Evolutionary conservation across 305 asterid species (phyloP).

Genomic region (Solanum chacoense): DNA sequence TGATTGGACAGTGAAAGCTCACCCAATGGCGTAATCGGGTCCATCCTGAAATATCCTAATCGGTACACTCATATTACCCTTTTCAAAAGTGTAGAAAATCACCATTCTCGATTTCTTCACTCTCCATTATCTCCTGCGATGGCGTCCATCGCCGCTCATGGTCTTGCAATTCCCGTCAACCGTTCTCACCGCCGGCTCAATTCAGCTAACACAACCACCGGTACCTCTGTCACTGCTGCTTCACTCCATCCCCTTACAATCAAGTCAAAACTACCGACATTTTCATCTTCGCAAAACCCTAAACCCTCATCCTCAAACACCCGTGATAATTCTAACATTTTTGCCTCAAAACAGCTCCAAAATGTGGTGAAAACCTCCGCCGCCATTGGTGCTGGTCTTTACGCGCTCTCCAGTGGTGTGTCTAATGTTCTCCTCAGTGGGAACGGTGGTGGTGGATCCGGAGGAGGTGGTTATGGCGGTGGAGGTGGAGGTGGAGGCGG

Average conservation of each 20-base stretch:
- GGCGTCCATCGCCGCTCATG: slow-evolving; percentile 52
- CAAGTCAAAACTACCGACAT: slow-evolving; percentile 30
- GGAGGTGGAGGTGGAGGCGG: slow-evolving; percentile 42
- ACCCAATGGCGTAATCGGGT: neutral
- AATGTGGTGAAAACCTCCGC: slow-evolving; percentile 7
- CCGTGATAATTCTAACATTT: neutral
- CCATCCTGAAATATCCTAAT: neutral
- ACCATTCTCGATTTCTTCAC: neutral
- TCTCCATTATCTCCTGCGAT: slow-evolving; percentile 17
- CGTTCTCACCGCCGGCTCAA: slow-evolving; percentile 16
- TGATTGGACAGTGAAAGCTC: neutral
- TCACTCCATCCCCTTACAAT: slow-evolving; percentile 12
- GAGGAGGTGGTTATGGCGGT: slow-evolving; percentile 30
- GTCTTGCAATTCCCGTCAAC: slow-evolving; percentile 32
- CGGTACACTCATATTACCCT: neutral
- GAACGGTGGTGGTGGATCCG: slow-evolving; percentile 22
- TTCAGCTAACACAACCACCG: neutral
- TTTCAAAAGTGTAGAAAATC: neutral
- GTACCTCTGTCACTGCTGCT: slow-evolving; percentile 5
- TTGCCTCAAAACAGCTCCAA: slow-evolving; percentile 21
- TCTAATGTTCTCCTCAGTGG: slow-evolving; percentile 15
- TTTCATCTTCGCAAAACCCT: slow-evolving; percentile 40
- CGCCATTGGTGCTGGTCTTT: slow-evolving; percentile 38
- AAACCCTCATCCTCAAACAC: slow-evolving; percentile 28
- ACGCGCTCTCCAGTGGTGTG: slow-evolving; percentile 35